These are phyloP conservation scores for Angophora floribunda DNA, from an alignment of 345 rosid genomes.

Conservation along the genomic window DNA sequence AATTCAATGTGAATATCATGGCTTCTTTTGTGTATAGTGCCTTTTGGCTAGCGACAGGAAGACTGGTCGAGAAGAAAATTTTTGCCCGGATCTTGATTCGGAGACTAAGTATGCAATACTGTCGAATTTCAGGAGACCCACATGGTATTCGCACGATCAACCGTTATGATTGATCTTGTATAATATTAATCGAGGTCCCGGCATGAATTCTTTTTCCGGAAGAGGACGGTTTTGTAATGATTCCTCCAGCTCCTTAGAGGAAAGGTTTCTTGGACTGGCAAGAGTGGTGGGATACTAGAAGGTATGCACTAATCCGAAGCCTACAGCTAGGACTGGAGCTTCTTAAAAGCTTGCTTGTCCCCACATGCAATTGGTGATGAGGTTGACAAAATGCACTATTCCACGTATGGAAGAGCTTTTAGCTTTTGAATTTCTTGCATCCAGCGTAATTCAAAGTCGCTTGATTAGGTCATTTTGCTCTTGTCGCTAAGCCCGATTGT, in stretches of 20 bases:
- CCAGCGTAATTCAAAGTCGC: background rate
- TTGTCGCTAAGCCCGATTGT: background rate
- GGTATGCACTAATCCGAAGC: background rate
- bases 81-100: accelerated
- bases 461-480: background rate
- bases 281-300: background rate
- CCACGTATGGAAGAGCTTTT: background rate
- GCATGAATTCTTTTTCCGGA: background rate
- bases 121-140: too few relatives aligned
- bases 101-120: too few relatives aligned
- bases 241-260: background rate
- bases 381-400: background rate
- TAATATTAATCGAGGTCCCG: accelerated
- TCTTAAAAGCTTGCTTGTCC: background rate
- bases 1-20: background rate
- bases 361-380: background rate
- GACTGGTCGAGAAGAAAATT: background rate
- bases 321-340: background rate
- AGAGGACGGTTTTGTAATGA: too few relatives aligned
- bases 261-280: background rate
- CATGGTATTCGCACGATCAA: accelerated
- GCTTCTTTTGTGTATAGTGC: background rate
- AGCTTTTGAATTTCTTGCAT: background rate
- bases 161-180: background rate
- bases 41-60: background rate